These are phyloP conservation scores for Trametes cubensis DNA, from an alignment of 768 basidiomycete genomes.

Conservation along the genomic window DNA sequence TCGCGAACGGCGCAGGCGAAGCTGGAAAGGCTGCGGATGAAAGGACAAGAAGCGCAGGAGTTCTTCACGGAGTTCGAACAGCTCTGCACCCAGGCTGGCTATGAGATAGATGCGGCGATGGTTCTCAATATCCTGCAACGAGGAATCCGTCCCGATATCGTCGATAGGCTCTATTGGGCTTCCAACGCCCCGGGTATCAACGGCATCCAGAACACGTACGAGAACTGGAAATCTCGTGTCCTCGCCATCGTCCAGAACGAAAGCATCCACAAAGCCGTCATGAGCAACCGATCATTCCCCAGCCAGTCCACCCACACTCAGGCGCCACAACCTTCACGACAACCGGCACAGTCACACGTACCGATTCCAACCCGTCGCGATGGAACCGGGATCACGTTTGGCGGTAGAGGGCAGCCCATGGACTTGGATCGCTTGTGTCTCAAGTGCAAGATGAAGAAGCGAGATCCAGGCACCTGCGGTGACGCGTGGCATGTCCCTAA, in stretches of 20 bases:
- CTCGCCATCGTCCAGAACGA: neutral
- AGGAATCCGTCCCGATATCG: neutral
- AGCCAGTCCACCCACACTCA: too few species aligned
- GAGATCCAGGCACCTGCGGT: neutral
- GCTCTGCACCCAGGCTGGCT: neutral
- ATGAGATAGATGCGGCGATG: neutral
- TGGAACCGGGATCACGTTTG: neutral
- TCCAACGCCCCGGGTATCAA: neutral
- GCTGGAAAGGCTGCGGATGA: neutral
- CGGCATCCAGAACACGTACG: neutral
- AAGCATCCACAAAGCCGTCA: neutral
- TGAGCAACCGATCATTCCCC: too few species aligned
- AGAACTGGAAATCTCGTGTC: neutral
- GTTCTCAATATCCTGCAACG: neutral
- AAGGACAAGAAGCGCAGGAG: neutral
- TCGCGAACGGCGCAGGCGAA: neutral
- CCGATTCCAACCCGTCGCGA: neutral
- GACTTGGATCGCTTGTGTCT: neutral
- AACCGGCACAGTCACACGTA: too few species aligned
- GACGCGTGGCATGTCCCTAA: conserved; percentile 1
- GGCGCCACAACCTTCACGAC: too few species aligned
- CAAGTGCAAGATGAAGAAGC: neutral
- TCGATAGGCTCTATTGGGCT: neutral
- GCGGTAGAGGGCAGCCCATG: neutral
- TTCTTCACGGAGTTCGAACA: neutral